Evolutionary conservation across 768 basidiomycete genomes (phyloP), one percentile per base, ranked within the genome.

Genomic region (Paxillus ammoniavirescens): DNA sequence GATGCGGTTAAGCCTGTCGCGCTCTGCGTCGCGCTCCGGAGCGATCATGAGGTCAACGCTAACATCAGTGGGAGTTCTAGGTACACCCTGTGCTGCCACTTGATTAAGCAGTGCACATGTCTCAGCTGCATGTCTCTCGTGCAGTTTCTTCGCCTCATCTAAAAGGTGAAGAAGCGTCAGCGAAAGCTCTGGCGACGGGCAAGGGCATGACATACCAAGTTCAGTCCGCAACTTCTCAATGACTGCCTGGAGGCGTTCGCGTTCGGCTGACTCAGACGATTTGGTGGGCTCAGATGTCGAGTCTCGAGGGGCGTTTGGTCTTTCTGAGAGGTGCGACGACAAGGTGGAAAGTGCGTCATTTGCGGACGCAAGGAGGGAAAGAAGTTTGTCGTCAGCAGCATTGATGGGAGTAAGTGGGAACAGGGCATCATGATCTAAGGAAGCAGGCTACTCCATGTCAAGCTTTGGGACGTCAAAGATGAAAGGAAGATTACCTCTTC

Each of bases 21-120:
- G 76, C 61, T 86, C 82, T 35, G 77, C 76, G 55, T 88, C 83
- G 50, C 69, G 63, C 47, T 75, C 73, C 14, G 84, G 78, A n/a
- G 67, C 73, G 14, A 74, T 75, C 70, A 82, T 80, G 9, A 83
- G 63, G 47, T 85, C 83, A 13, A 81, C 64, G 53, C 78, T 82
- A 55, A 77, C 69, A 18, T 84, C 79, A 8, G 64, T 71, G 12
- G 70, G 62, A 31, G 75, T 66, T 59, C 60, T 48, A 42, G 54
- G 66, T 33, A 61, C 61, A 37, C 72, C 69, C 46, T 77, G 79
- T 28, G 71, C 66, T 2, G 78, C 73, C 47, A 85, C 76, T 54
- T 80, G 79, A 52, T 85, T 76, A 38, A 87, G 78, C 52, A 87
- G 67, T 10, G 74, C 77, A 64, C 79, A 81, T 0, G 77, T 77